These are phyloP conservation scores for Leccinum proliferum DNA, from an alignment of 1,284 basidiomycete genomes.

Conservation along the genomic window DNA sequence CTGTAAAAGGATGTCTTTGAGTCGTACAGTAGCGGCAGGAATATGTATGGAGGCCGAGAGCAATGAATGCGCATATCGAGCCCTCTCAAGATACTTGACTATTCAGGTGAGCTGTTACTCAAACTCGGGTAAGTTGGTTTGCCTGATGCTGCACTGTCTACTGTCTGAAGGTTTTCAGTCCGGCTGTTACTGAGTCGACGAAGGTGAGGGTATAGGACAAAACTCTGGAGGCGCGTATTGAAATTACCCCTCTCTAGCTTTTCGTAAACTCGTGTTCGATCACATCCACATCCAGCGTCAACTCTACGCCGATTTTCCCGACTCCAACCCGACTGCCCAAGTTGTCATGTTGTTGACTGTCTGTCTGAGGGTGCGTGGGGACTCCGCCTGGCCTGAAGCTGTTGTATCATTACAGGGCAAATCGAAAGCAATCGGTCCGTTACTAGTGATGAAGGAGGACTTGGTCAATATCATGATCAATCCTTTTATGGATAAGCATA, in stretches of 20 bases:
- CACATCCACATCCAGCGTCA: constrained; percentile 42
- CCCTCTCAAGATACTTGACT: constrained; percentile 56
- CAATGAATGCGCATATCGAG: constrained; percentile 61
- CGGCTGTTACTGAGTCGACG: constrained; percentile 53
- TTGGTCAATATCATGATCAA: constrained; percentile 57
- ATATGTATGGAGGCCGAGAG: constrained; percentile 70
- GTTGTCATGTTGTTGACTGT: constrained; percentile 62
- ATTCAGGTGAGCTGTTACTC: constrained; percentile 55
- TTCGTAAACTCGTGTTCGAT: constrained; percentile 66
- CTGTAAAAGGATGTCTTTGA: constrained; percentile 63
- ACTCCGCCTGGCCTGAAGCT: constrained; percentile 25
- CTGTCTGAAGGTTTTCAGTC: constrained; percentile 31
- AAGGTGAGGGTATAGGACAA: constrained; percentile 37
- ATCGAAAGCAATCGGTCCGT: constrained; percentile 47
- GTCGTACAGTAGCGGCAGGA: constrained; percentile 71
- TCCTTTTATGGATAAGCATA: constrained; percentile 60
- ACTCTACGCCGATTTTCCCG: constrained; percentile 61
- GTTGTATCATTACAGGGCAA: constrained; percentile 31
- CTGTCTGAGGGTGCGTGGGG: constrained; percentile 38
- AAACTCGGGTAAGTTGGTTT: constrained; percentile 44
- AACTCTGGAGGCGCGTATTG: constrained; percentile 6
- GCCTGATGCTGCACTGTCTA: constrained; percentile 6
- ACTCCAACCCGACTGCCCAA: constrained; percentile 50
- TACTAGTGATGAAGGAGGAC: constrained; percentile 53
- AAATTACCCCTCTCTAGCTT: constrained; percentile 35